Conservation (phyloP, 2,329 filamentous ascomycete species). For the Stagonosporopsis rhizophila region DNA sequence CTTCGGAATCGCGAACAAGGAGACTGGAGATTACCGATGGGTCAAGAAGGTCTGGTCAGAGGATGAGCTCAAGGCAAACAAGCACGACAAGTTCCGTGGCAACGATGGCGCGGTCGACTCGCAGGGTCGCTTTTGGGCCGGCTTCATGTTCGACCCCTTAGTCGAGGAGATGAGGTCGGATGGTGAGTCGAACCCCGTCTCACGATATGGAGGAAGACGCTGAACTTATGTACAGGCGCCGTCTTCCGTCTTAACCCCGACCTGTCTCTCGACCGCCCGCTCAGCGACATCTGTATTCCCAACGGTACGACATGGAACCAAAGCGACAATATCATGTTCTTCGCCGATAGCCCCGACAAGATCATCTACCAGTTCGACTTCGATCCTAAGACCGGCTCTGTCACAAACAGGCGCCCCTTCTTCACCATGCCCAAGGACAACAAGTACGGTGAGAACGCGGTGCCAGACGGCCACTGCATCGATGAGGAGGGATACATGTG, state of each 20-base stretch:
- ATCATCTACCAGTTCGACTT: constrained; percentile 80
- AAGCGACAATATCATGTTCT: constrained; percentile 77
- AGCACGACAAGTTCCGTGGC: constrained; percentile 63
- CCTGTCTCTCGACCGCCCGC: constrained; percentile 65
- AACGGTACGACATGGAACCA: constrained; percentile 85
- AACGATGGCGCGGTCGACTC: constrained; percentile 87
- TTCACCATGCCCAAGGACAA: constrained; percentile 70
- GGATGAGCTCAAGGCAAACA: constrained; percentile 54
- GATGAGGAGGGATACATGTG: constrained; percentile 87
- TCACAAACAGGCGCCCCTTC: constrained; percentile 74
- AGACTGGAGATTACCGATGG: constrained; percentile 63
- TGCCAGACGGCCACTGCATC: constrained; percentile 84
- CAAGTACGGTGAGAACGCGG: constrained; percentile 53
- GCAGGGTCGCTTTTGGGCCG: constrained; percentile 82
- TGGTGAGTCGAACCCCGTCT: constrained; percentile 25
- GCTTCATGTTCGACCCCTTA: constrained; percentile 83
- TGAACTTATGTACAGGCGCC: constrained; percentile 61
- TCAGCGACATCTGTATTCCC: constrained; percentile 75
- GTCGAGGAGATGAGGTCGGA: constrained; percentile 60
- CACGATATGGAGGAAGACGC: neutral
- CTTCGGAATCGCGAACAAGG: constrained; percentile 76
- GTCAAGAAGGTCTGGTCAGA: constrained; percentile 64
- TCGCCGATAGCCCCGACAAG: constrained; percentile 77
- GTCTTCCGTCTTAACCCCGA: constrained; percentile 75
- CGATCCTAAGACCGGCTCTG: constrained; percentile 65